Evolutionary conservation across 1,139 yeast species (phyloP).

Genomic region (Pichia sp.): DNA sequence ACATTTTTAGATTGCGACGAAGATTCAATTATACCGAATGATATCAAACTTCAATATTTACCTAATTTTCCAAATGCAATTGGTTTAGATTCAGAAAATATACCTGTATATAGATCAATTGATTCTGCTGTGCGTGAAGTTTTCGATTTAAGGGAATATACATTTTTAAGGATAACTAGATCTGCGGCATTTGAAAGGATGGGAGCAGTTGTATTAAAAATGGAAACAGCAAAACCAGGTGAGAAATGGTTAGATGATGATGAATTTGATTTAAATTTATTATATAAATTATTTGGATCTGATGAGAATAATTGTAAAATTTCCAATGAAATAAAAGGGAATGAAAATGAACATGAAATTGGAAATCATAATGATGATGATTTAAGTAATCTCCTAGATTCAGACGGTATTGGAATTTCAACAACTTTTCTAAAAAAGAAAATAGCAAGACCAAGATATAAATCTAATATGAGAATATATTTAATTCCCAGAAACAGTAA

Average conservation of each 20-base stretch:
- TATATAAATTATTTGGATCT: slow-evolving; percentile 14
- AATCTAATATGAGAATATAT: slow-evolving; percentile 46
- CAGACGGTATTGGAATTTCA: slow-evolving; percentile 32
- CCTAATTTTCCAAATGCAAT: slow-evolving; percentile 10
- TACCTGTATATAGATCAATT: slow-evolving; percentile 39
- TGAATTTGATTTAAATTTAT: slow-evolving; percentile 33
- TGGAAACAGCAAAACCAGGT: slow-evolving; percentile 52
- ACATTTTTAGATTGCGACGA: slow-evolving; percentile 14
- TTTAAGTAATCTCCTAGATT: too few relatives aligned
- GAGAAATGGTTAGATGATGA: slow-evolving; percentile 44
- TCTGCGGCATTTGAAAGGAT: slow-evolving; percentile 48
- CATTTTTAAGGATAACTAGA: slow-evolving; percentile 46
- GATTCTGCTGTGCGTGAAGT: slow-evolving; percentile 41
- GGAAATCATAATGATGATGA: too few relatives aligned
- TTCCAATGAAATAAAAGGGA: too few relatives aligned
- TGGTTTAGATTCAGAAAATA: slow-evolving; percentile 9
- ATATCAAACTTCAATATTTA: not conserved
- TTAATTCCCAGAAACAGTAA: slow-evolving; percentile 32
- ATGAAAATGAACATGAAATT: too few relatives aligned
- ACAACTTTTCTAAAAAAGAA: slow-evolving; percentile 44
- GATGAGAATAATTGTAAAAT: too few relatives aligned
- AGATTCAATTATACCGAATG: too few relatives aligned
- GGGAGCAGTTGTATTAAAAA: slow-evolving; percentile 44
- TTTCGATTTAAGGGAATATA: slow-evolving; percentile 38
- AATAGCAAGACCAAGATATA: slow-evolving; percentile 47